A percentile compares a stretch with the other conserved stretches of the same genome.
phyloP scores from a whole-genome alignment of 2,329 filamentous ascomycete genomes.

The Aspergillaceae sp. region DNA sequence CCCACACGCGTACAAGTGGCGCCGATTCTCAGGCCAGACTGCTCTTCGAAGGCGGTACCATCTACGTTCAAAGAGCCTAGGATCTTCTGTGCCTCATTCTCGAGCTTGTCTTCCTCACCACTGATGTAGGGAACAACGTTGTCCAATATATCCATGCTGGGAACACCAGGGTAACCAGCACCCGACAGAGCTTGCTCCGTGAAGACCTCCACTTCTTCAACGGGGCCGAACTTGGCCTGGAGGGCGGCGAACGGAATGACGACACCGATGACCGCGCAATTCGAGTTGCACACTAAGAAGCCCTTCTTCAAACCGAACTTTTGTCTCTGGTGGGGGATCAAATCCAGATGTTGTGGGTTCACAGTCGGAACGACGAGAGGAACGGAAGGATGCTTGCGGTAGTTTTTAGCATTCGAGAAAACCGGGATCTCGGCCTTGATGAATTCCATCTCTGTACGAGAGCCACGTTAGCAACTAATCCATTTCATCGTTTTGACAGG shows the following conservation, averaged over 20 bases:
- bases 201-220: slow-evolving; percentile 69
- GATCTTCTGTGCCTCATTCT: slow-evolving; percentile 92
- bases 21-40: slow-evolving; percentile 64
- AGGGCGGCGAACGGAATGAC: slow-evolving; percentile 92
- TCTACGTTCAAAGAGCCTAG: slow-evolving; percentile 65
- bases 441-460: slow-evolving; percentile 69
- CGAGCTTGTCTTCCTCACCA: slow-evolving; percentile 92
- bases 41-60: slow-evolving; percentile 66
- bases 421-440: slow-evolving; percentile 78
- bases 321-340: slow-evolving; percentile 81
- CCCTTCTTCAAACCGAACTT: slow-evolving; percentile 67
- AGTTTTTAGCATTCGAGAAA: slow-evolving; percentile 98
- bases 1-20: slow-evolving; percentile 88
- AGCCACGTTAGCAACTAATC: slow-evolving; percentile 3
- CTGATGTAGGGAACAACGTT: slow-evolving; percentile 91
- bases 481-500: neutral
- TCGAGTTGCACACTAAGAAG: slow-evolving; percentile 95
- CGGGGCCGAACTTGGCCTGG: slow-evolving; percentile 74
- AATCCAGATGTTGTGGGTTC: slow-evolving; percentile 76
- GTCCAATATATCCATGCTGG: slow-evolving; percentile 91
- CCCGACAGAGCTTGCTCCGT: slow-evolving; percentile 94
- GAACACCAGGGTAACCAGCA: slow-evolving; percentile 60
- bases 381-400: slow-evolving; percentile 80
- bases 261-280: slow-evolving; percentile 93
- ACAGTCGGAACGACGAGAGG: slow-evolving; percentile 93